phyloP scores from a whole-genome alignment of 495 filamentous ascomycete species.

The Penicillium parvum region DNA sequence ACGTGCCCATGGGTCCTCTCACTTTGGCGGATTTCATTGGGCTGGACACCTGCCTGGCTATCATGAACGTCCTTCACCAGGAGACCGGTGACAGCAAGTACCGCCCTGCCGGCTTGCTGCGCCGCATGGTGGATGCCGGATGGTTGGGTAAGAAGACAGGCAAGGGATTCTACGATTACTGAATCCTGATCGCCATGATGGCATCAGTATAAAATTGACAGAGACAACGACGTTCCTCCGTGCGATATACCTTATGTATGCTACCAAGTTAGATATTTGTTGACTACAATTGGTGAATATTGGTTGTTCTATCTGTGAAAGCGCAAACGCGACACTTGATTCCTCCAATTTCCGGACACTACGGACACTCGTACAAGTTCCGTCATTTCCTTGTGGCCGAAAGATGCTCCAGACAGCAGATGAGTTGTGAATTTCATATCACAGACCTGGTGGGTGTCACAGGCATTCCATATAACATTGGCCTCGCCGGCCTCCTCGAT shows the following conservation, averaged over 20 bases:
- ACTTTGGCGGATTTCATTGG: constrained; percentile 96
- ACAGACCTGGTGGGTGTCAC: too few species aligned
- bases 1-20: constrained; percentile 96
- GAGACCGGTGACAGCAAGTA: constrained; percentile 97
- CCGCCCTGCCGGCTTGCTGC: constrained; percentile 74
- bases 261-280: constrained; percentile 14
- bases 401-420: too few species aligned
- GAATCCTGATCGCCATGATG: constrained; percentile 53
- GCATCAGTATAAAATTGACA: constrained; percentile 1
- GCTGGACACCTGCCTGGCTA: constrained; percentile 90
- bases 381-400: too few species aligned
- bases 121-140: constrained; percentile 96
- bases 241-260: constrained; percentile 18
- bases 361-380: too few species aligned
- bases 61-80: constrained; percentile 92
- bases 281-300: constrained; percentile 12
- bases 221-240: constrained; percentile 7
- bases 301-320: too few species aligned
- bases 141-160: constrained; percentile 98
- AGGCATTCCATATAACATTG: too few species aligned
- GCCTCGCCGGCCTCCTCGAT: too few species aligned
- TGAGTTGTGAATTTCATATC: too few species aligned
- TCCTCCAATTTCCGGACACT: too few species aligned
- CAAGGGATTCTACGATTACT: constrained; percentile 94
- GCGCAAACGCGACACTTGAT: too few species aligned